Evolutionary conservation across 306 rosid species (phyloP).

Genomic region (Quercus aquifolioides): DNA sequence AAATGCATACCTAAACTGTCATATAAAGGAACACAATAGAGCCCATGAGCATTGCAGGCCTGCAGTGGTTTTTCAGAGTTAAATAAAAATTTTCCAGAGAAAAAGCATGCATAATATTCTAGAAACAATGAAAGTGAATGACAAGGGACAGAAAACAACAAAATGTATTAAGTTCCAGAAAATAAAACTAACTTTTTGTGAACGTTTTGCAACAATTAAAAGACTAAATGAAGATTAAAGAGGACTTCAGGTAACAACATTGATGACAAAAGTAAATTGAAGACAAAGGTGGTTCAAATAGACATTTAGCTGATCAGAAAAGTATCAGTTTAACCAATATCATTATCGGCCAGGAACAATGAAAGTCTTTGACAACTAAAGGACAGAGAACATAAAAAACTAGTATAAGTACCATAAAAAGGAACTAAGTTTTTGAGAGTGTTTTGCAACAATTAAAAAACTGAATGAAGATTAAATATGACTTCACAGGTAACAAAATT

Average conservation of each 20-base stretch:
- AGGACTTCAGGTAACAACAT: not conserved
- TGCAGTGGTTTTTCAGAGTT: conserved; percentile 39
- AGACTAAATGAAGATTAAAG: not conserved
- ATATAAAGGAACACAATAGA: conserved; percentile 90
- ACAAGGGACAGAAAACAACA: conserved; percentile 6
- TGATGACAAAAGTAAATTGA: not conserved
- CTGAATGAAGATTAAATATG: not conserved
- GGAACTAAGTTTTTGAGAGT: not conserved
- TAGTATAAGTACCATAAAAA: not conserved
- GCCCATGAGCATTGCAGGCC: conserved; percentile 98
- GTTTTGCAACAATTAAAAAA: conserved; percentile 4
- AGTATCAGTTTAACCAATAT: no score
- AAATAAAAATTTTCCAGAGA: conserved; percentile 14
- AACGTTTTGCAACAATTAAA: conserved; percentile 4
- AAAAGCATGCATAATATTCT: conserved; percentile 6
- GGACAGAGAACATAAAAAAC: conserved; percentile 8
- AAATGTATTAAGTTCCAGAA: not conserved
- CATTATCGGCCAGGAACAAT: not conserved
- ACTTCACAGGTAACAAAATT: not conserved
- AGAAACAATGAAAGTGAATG: not conserved
- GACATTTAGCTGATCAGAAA: no score
- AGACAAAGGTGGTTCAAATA: not conserved
- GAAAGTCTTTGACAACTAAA: not conserved
- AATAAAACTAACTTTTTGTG: not conserved
- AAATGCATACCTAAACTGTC: conserved; percentile 80